Evolutionary conservation across 2,329 filamentous ascomycete genomes (phyloP).

Genomic region (Penicillium janthinellum): DNA sequence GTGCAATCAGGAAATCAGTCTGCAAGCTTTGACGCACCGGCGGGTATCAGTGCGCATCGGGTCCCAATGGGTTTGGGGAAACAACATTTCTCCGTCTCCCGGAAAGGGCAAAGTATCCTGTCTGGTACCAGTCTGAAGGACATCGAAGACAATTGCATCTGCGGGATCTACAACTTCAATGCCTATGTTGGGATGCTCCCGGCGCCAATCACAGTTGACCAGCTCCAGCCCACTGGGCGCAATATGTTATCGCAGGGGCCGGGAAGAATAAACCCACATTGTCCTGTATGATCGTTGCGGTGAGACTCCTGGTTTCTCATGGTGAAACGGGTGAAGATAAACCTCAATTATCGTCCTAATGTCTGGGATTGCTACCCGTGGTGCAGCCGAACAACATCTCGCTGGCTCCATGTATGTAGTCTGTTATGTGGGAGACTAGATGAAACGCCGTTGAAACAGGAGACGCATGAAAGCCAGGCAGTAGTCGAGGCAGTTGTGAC

Average conservation of each 20-base stretch:
- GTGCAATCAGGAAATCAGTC: constrained; percentile 51
- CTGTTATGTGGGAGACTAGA: too few species aligned
- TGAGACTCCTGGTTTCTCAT: too few species aligned
- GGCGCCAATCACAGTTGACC: constrained; percentile 34
- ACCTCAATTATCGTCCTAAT: too few species aligned
- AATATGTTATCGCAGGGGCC: constrained; percentile 29
- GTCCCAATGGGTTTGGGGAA: constrained; percentile 52
- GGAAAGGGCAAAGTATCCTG: constrained; percentile 47
- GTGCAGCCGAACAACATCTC: too few species aligned
- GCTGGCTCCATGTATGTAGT: too few species aligned
- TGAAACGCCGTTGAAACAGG: too few species aligned
- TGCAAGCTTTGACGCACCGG: constrained; percentile 49
- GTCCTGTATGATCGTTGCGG: too few species aligned
- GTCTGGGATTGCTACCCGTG: too few species aligned
- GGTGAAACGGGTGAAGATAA: too few species aligned
- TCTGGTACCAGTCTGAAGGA: constrained; percentile 54
- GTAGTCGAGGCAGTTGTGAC: too few species aligned
- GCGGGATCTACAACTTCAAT: constrained; percentile 59
- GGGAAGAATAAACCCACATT: too few species aligned
- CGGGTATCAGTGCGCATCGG: constrained; percentile 49
- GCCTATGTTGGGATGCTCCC: constrained; percentile 57
- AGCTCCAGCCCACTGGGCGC: constrained; percentile 39
- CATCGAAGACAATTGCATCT: constrained; percentile 52
- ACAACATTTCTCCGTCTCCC: constrained; percentile 51
- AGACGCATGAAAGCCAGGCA: too few species aligned